Conservation (phyloP, 441 rosid species). For the Dalechampia spathulata region DNA sequence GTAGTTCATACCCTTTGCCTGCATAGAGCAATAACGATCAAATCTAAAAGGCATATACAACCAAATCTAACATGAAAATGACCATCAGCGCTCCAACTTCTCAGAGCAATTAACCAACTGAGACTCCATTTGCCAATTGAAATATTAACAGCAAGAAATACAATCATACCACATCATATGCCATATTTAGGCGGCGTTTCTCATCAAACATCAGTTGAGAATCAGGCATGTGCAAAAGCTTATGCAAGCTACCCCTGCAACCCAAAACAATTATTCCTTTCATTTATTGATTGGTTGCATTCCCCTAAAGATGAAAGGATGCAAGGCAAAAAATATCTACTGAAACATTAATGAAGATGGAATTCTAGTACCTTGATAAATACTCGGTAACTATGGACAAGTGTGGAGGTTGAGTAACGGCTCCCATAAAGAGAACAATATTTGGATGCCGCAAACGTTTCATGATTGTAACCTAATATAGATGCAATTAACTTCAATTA, state of each 20-base stretch:
- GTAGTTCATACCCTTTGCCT: constrained; percentile 98
- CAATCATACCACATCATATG: constrained; percentile 77
- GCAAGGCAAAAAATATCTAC: not conserved
- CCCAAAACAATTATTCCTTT: constrained; percentile 13
- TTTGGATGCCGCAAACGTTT: constrained; percentile 94
- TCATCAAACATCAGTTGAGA: constrained; percentile 62
- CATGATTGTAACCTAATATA: constrained; percentile 81
- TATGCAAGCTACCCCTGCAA: constrained; percentile 87
- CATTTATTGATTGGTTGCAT: not conserved
- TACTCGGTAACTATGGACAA: constrained; percentile 96
- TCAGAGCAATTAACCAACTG: not conserved
- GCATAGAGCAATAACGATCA: constrained; percentile 16
- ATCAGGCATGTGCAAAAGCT: constrained; percentile 70
- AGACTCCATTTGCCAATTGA: constrained; percentile 4
- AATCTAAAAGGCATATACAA: constrained; percentile 7
- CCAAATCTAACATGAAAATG: not conserved
- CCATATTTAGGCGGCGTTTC: constrained; percentile 80
- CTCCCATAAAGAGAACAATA: constrained; percentile 98
- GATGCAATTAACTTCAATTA: constrained; percentile 9
- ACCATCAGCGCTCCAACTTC: not conserved
- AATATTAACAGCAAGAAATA: not conserved
- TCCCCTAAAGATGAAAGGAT: not conserved
- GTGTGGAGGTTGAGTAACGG: constrained; percentile 85
- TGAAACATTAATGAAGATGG: constrained; percentile 11
- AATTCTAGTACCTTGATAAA: constrained; percentile 58